Conservation (phyloP, 148 eudicot genomes). For the Diospyros kaki region DNA sequence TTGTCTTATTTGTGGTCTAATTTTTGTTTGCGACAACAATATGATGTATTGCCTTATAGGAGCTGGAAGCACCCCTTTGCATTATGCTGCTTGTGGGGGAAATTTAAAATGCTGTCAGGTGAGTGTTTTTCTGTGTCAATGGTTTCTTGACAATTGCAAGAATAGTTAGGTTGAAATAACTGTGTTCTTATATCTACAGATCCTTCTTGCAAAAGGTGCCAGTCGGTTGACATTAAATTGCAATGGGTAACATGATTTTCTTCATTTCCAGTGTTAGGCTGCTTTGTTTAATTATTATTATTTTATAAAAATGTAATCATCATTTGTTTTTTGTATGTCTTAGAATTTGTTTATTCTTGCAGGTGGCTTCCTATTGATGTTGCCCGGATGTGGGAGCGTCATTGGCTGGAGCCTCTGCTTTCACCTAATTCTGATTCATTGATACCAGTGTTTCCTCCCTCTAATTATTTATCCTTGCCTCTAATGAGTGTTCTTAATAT, state of each 20-base stretch:
- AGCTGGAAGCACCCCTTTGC: constrained; percentile 98
- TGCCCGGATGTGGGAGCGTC: constrained; percentile 98
- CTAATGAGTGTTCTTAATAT: constrained; percentile 87
- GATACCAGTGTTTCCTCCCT: constrained; percentile 72
- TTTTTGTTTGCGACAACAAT: neutral
- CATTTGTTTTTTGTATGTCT: constrained; percentile 2
- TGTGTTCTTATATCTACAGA: constrained; percentile 35
- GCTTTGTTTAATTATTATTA: neutral
- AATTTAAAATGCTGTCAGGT: constrained; percentile 95
- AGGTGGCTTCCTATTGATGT: constrained; percentile 98
- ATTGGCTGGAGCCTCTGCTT: constrained; percentile 92
- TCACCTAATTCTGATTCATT: constrained; percentile 64
- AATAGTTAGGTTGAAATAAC: constrained; percentile 6
- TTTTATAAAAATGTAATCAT: too few species aligned
- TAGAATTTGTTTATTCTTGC: constrained; percentile 18
- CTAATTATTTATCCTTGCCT: constrained; percentile 81
- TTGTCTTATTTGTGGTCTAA: neutral
- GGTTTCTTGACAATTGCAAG: constrained; percentile 4
- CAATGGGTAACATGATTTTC: constrained; percentile 61
- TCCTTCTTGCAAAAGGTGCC: constrained; percentile 89
- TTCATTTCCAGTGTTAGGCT: constrained; percentile 2
- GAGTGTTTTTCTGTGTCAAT: constrained; percentile 14
- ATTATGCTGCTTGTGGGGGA: constrained; percentile 99
- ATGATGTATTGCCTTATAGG: constrained; percentile 36
- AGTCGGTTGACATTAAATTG: constrained; percentile 83